These are phyloP conservation scores for Aureobasidium vineae DNA, from an alignment of 2,329 filamentous ascomycete species.

Conservation along the genomic window DNA sequence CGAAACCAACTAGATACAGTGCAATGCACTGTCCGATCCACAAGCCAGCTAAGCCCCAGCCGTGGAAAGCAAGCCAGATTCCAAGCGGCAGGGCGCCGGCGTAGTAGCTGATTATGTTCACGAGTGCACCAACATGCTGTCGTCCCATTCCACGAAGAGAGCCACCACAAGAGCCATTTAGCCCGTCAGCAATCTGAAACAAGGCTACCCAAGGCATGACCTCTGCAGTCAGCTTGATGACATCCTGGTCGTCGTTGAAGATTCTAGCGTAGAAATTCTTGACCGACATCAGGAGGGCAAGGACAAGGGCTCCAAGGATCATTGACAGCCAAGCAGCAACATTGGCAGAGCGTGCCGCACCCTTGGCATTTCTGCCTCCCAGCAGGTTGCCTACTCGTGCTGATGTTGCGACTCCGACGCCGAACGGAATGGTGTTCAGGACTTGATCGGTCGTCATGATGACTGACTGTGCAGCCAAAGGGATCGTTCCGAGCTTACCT, in stretches of 20 bases:
- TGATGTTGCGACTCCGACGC: slow-evolving; percentile 77
- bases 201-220: slow-evolving; percentile 85
- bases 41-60: slow-evolving; percentile 75
- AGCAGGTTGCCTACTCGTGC: slow-evolving; percentile 77
- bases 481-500: slow-evolving; percentile 72
- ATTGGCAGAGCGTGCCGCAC: slow-evolving; percentile 70
- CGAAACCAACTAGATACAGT: slow-evolving; percentile 71
- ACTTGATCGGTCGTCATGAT: slow-evolving; percentile 84
- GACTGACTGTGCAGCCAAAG: slow-evolving; percentile 78
- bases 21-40: slow-evolving; percentile 66
- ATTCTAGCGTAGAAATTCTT: slow-evolving; percentile 71
- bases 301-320: slow-evolving; percentile 64
- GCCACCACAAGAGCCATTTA: slow-evolving; percentile 83
- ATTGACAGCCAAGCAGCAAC: slow-evolving; percentile 71
- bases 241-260: slow-evolving; percentile 74
- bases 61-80: slow-evolving; percentile 80
- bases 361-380: slow-evolving; percentile 63
- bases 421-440: slow-evolving; percentile 82
- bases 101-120: slow-evolving; percentile 83
- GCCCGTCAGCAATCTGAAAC: slow-evolving; percentile 85
- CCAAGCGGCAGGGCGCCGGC: slow-evolving; percentile 76
- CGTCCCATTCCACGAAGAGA: slow-evolving; percentile 78
- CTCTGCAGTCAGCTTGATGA: slow-evolving; percentile 68
- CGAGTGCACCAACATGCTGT: slow-evolving; percentile 78
- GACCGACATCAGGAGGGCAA: slow-evolving; percentile 66